Base-by-base conservation (phyloP, 331 rosid species). In the Rosa hybrid region DNA sequence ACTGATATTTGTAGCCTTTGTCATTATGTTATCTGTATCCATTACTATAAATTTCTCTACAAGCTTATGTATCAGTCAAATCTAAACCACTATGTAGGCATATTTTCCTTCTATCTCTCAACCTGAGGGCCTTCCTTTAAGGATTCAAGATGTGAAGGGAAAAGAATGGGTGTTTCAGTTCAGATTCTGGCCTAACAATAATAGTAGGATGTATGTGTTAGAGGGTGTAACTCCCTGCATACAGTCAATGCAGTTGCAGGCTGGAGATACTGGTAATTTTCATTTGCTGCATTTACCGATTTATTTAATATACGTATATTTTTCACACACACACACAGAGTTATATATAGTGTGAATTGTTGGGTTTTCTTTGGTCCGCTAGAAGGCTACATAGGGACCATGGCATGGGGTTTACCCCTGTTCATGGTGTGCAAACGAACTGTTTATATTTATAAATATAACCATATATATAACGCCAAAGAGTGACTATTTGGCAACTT, bases 241-340 rank as follows among this genome's bases (percentile, higher is more conserved):
- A 79, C 99, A 96, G 87, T 96, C 99, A 57, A 96, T 96, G 99
- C 99, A 93, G 90, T 87, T 96, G 89, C 99, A 96, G 84, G 99
- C 99, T 79, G 99, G 99, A 81, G 99, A 96, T 84, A 96, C 97
- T 57, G 99, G 99, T 96, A 91, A 74, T 59, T 82, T 54, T 79
- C 57, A 30, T 46, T 72, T 62, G 59, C 78, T 59, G 75, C 54
- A 77, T 68, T 75, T 74, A 50, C 78, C 25, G 75, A 73, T n/a
- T 72, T 68, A 62, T 68, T 81, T 74, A 34, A 80, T 42, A 30
- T 30, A 30, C 34, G 34, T 30, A 30, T 30, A 30, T 30, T 30
- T 30, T 30, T 65, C 30, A 54, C 67, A 78, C 77, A 48, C 9
- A 18, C 0, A 54, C 14, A 16, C 18, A 50, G 18, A 18, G 23